Percentiles rank a stretch among this genome's conserved stretches.
Conservation (phyloP, 2,329 filamentous ascomycete genomes). For the Aspergillus thermomutatus region DNA sequence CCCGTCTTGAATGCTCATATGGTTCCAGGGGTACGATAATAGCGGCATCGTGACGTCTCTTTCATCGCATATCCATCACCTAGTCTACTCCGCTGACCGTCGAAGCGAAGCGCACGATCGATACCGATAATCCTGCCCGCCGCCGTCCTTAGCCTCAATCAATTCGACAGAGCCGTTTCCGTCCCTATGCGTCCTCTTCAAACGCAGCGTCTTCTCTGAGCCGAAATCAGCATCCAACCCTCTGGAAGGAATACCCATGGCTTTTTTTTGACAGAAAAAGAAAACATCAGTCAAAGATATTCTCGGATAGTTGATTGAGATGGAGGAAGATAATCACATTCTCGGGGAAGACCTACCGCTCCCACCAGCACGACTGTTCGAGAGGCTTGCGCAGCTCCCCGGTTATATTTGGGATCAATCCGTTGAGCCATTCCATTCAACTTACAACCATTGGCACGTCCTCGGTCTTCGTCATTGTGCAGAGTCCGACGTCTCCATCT, state of each 20-base stretch:
- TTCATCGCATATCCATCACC: background rate
- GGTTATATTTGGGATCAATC: conserved; percentile 76
- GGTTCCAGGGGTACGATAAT: background rate
- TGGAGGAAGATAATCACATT: conserved; percentile 37
- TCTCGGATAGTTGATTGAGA: conserved; percentile 19
- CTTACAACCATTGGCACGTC: conserved; percentile 87
- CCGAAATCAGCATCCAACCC: background rate
- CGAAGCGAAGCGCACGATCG: background rate
- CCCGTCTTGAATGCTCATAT: background rate
- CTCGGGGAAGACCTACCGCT: conserved; percentile 47
- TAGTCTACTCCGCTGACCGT: background rate
- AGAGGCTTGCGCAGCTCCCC: conserved; percentile 68
- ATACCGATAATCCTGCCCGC: conserved; percentile 5
- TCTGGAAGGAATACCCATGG: conserved; percentile 18
- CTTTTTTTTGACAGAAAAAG: conserved; percentile 13
- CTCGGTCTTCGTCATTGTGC: conserved; percentile 58
- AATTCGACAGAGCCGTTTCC: conserved; percentile 17
- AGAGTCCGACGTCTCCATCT: conserved; percentile 44
- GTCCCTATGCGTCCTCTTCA: conserved; percentile 20
- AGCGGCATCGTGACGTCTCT: background rate
- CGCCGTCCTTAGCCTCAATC: conserved; percentile 13
- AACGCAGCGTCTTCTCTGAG: conserved; percentile 5
- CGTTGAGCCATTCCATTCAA: conserved; percentile 48
- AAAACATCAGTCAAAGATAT: conserved; percentile 9
- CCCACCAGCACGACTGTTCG: conserved; percentile 66